phyloP scores from a whole-genome alignment of 192 early-diverging fungal genomes.

The Entomortierella parvispora region DNA sequence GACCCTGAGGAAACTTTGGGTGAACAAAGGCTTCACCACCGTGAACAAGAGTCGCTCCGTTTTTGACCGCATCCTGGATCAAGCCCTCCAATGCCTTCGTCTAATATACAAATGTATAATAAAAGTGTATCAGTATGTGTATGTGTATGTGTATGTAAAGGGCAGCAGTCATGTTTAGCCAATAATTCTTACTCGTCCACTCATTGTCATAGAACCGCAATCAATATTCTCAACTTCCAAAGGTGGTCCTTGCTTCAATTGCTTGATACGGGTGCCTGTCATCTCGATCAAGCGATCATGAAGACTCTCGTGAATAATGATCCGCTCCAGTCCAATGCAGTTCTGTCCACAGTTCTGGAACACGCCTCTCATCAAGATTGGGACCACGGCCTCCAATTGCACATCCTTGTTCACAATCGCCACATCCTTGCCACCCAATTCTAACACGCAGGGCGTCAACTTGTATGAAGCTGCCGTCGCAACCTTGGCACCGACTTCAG shows the following conservation, averaged over 20 bases:
- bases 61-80: slow-evolving; percentile 78
- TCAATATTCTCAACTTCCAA: slow-evolving; percentile 76
- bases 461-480: slow-evolving; percentile 75
- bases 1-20: slow-evolving; percentile 76
- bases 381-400: slow-evolving; percentile 71
- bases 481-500: slow-evolving; percentile 81
- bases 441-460: slow-evolving; percentile 87
- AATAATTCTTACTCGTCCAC: slow-evolving; percentile 60
- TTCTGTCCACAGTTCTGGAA: slow-evolving; percentile 93
- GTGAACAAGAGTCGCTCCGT: slow-evolving; percentile 75
- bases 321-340: slow-evolving; percentile 89
- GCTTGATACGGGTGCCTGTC: slow-evolving; percentile 63
- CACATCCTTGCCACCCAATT: slow-evolving; percentile 92
- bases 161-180: neutral
- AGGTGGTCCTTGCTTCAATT: slow-evolving; percentile 75
- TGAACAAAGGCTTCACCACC: slow-evolving; percentile 79
- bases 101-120: slow-evolving; percentile 25
- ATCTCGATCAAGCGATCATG: slow-evolving; percentile 78
- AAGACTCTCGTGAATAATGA: slow-evolving; percentile 74
- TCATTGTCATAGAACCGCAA: slow-evolving; percentile 88
- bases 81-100: slow-evolving; percentile 69
- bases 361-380: slow-evolving; percentile 83
- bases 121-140: no score
- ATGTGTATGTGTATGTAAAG: neutral
- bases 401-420: slow-evolving; percentile 83